Conservation (phyloP, 2,329 filamentous ascomycete species). For the Aspergillus melleus region DNA sequence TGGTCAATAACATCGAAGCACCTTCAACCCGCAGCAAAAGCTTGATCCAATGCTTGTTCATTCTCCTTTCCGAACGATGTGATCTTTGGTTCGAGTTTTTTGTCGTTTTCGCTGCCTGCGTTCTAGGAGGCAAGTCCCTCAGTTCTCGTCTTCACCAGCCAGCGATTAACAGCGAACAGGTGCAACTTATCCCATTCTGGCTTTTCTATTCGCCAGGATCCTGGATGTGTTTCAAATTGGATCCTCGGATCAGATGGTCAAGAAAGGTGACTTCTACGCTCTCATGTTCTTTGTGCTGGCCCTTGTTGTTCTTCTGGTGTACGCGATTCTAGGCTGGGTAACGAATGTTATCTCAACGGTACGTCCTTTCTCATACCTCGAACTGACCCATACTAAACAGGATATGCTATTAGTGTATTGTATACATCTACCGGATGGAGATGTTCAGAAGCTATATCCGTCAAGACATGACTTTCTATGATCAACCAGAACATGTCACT, state of each 20-base stretch:
- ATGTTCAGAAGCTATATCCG: slow-evolving; percentile 24
- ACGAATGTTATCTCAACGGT: slow-evolving; percentile 1
- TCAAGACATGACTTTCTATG: slow-evolving; percentile 31
- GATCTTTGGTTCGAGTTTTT: slow-evolving; percentile 2
- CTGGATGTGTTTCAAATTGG: slow-evolving; percentile 1
- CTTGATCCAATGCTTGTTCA: neutral
- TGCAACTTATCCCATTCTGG: neutral
- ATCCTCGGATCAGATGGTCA: neutral
- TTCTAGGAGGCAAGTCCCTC: neutral
- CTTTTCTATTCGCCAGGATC: neutral
- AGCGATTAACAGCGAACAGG: neutral
- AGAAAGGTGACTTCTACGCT: slow-evolving; percentile 7
- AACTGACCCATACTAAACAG: neutral
- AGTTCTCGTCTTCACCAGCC: neutral
- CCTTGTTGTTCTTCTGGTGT: slow-evolving; percentile 1
- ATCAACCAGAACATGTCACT: slow-evolving; percentile 27
- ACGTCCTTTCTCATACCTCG: neutral
- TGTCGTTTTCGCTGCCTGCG: neutral
- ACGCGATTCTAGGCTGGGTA: slow-evolving; percentile 1
- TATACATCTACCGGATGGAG: slow-evolving; percentile 19
- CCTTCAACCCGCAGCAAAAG: neutral
- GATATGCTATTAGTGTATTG: neutral
- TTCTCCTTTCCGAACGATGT: neutral
- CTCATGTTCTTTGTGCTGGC: slow-evolving; percentile 11
- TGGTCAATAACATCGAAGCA: neutral